A percentile compares a stretch with the other conserved stretches of the same genome.
phyloP scores from a whole-genome alignment of 176 grass and related monocot species.

The Chrysopogon serrulatus region DNA sequence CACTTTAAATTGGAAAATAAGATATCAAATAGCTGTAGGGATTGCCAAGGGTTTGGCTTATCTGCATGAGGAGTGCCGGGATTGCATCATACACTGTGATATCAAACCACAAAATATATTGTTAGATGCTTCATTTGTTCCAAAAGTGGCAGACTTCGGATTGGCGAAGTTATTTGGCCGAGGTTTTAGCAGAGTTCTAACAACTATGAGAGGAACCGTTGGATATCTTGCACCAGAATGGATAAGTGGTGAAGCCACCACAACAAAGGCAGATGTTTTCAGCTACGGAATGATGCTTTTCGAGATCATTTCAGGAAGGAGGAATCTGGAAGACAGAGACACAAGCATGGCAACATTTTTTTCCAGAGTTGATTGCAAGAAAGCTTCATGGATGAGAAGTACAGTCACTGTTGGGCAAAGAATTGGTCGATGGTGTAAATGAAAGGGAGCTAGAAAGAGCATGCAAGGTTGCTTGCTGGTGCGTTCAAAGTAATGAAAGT shows the following conservation, averaged over 20 bases:
- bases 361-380: slow-evolving; percentile 11
- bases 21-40: slow-evolving; percentile 30
- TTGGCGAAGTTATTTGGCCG: slow-evolving; percentile 28
- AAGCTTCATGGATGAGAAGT: slow-evolving; percentile 12
- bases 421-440: neutral
- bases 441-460: slow-evolving; percentile 17
- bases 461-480: slow-evolving; percentile 39
- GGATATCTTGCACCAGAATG: slow-evolving; percentile 46
- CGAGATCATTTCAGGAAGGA: slow-evolving; percentile 32
- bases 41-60: slow-evolving; percentile 39
- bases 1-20: slow-evolving; percentile 25
- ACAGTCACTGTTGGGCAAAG: neutral
- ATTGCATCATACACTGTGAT: slow-evolving; percentile 55
- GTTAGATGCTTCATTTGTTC: slow-evolving; percentile 28
- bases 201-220: slow-evolving; percentile 26
- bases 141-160: slow-evolving; percentile 35
- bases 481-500: slow-evolving; percentile 24
- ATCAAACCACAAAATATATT: slow-evolving; percentile 49
- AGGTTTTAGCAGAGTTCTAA: slow-evolving; percentile 33
- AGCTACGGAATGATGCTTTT: slow-evolving; percentile 47
- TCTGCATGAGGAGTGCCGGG: slow-evolving; percentile 38
- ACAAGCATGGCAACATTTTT: neutral
- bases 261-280: slow-evolving; percentile 36
- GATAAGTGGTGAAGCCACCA: slow-evolving; percentile 34
- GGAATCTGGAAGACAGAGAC: neutral